A percentile compares a stretch with the other conserved stretches of the same genome.
phyloP scores from a whole-genome alignment of 345 rosid genomes.

The Zanthoxylum bungeanum region DNA sequence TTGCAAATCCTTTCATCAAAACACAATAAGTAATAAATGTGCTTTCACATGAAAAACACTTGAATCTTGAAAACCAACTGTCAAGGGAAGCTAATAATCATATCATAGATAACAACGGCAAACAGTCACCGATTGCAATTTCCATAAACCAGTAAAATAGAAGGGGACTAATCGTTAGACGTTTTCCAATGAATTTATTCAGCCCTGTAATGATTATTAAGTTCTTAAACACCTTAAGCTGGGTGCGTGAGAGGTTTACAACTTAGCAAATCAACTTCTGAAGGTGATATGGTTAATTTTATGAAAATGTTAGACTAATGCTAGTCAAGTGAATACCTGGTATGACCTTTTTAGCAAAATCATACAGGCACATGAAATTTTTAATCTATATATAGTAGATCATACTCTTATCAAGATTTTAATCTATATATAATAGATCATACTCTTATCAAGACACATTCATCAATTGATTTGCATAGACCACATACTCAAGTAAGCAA shows the following conservation, averaged over 20 bases:
- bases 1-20: not conserved
- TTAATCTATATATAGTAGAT: not conserved
- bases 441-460: not conserved
- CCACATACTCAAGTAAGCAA: not conserved
- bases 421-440: too few species aligned
- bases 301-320: not conserved
- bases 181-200: not conserved
- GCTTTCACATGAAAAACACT: not conserved
- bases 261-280: not conserved
- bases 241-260: not conserved
- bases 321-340: not conserved
- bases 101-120: not conserved
- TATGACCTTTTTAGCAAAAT: not conserved
- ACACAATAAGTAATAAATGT: not conserved
- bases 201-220: not conserved
- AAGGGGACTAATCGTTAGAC: not conserved
- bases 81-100: not conserved
- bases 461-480: not conserved
- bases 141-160: not conserved
- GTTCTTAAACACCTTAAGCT: not conserved
- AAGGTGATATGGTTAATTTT: not conserved
- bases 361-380: not conserved
- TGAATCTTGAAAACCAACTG: not conserved
- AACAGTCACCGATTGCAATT: not conserved
- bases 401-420: too few species aligned